A percentile compares a stretch with the other conserved stretches of the same genome.
Conservation (phyloP, 2,329 filamentous ascomycete genomes). For the Myriosclerotinia scirpicola region DNA sequence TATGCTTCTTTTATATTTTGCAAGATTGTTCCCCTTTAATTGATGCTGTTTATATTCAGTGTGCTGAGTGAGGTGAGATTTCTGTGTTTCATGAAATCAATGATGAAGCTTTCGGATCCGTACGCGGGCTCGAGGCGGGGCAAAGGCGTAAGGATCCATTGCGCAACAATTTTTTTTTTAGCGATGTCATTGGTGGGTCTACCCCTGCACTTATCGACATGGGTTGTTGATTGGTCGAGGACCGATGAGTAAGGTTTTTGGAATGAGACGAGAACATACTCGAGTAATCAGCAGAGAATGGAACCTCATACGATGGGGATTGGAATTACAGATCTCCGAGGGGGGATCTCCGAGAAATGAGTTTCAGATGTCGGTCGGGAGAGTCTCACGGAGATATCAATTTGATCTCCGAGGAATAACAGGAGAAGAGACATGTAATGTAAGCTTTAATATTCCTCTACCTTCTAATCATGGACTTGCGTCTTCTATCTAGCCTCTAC, state of each 20-base stretch:
- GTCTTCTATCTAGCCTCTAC: conserved; percentile 18
- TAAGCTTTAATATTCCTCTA: conserved; percentile 9
- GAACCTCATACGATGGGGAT: neutral
- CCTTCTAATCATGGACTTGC: conserved; percentile 18
- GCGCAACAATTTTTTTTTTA: conserved; percentile 17
- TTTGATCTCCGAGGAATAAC: conserved; percentile 12
- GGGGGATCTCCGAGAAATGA: conserved; percentile 10
- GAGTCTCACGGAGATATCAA: neutral
- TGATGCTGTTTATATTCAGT: conserved; percentile 3
- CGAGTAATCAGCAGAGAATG: neutral
- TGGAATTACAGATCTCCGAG: conserved; percentile 1
- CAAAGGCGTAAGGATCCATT: neutral
- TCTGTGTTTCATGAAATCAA: neutral
- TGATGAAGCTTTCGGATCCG: neutral
- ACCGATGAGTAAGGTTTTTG: neutral
- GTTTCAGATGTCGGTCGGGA: neutral
- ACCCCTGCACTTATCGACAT: conserved; percentile 5
- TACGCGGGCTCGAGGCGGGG: conserved; percentile 9
- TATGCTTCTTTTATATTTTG: conserved; percentile 6
- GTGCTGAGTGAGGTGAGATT: conserved; percentile 18
- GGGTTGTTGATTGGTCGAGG: conserved; percentile 11
- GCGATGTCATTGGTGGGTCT: conserved; percentile 14
- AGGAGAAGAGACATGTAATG: neutral
- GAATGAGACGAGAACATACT: neutral
- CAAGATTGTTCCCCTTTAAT: neutral